A percentile compares a stretch with the other conserved stretches of the same genome.
Conservation (phyloP, 23 red algal species). For the Gracilaria domingensis region DNA sequence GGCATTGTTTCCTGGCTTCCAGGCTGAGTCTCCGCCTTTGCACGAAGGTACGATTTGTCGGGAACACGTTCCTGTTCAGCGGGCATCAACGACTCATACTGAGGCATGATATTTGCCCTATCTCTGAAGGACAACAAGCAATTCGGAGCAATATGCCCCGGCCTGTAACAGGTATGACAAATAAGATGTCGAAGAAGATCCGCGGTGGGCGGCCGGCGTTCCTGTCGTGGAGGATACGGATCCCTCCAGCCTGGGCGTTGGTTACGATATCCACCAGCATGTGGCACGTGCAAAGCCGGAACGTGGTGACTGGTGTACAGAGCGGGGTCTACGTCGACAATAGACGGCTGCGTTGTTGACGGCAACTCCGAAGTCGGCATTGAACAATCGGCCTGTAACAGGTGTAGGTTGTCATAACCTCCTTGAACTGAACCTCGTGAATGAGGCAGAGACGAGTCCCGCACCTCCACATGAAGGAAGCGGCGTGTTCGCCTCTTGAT, state of each 20-base stretch:
- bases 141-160: too few relatives aligned
- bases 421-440: too few relatives aligned
- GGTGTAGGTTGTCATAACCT: too few relatives aligned
- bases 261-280: not conserved
- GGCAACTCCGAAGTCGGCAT: not conserved
- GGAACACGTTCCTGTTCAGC: conserved; percentile 1
- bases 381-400: too few relatives aligned
- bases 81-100: conserved; percentile 18
- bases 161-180: too few relatives aligned
- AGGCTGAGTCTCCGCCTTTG: too few relatives aligned
- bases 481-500: not conserved
- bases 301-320: not conserved
- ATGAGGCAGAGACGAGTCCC: not conserved
- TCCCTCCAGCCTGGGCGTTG: not conserved
- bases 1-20: not conserved
- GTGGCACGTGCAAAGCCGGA: not conserved
- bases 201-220: not conserved
- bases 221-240: not conserved
- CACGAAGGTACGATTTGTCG: not conserved
- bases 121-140: too few relatives aligned
- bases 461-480: not conserved
- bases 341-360: not conserved
- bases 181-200: not conserved
- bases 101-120: not conserved
- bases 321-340: not conserved